Conservation (phyloP, 2,329 filamentous ascomycete genomes). For the Ceratocystis lukuohia region DNA sequence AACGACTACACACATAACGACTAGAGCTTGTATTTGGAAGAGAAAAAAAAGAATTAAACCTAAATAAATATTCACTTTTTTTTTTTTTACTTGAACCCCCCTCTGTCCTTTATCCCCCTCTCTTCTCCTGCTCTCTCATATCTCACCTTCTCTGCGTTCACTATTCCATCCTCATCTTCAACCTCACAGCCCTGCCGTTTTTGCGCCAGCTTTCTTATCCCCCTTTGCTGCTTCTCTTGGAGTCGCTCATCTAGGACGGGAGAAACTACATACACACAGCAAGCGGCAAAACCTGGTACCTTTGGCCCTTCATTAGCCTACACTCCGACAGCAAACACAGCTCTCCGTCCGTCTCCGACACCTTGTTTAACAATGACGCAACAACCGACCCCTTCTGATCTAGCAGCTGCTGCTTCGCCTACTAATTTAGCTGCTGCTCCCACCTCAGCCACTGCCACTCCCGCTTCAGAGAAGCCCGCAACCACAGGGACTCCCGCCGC, state of each 20-base stretch:
- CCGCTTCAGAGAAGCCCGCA: not conserved
- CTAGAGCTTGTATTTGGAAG: not conserved
- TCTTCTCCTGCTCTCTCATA: not conserved
- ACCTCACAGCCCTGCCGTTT: too few relatives aligned
- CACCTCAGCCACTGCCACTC: not conserved
- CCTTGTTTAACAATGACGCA: conserved; percentile 5
- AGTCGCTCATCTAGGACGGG: too few relatives aligned
- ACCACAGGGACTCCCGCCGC: conserved; percentile 6
- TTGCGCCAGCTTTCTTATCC: too few relatives aligned
- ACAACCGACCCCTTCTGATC: conserved; percentile 4
- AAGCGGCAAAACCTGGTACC: too few relatives aligned
- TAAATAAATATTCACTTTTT: not conserved
- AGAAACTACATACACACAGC: too few relatives aligned
- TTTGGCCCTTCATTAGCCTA: not conserved
- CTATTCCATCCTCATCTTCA: too few relatives aligned
- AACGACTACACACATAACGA: not conserved
- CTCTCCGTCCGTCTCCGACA: not conserved
- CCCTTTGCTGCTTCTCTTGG: too few relatives aligned
- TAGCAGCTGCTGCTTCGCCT: not conserved
- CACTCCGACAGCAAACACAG: not conserved
- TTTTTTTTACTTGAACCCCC: not conserved
- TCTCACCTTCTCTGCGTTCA: not conserved
- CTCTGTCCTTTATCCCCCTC: not conserved
- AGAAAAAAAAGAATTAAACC: not conserved
- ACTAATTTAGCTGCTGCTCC: not conserved